Percentiles rank a stretch among this genome's conserved stretches.
Conservation (phyloP, 345 rosid genomes). For the Lepidium africanum region DNA sequence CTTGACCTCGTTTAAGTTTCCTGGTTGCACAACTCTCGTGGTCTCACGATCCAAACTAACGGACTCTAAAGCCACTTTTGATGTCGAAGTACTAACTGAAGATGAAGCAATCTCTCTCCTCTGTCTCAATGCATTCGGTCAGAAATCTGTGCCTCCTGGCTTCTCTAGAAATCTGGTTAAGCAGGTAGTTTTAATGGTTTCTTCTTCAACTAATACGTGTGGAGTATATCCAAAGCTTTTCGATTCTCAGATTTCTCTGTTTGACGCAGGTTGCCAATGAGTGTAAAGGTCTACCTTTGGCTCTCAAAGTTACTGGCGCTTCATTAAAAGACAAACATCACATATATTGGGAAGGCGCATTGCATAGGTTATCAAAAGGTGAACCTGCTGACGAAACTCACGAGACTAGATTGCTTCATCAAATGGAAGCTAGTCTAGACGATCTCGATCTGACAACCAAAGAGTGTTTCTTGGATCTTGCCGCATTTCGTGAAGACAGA, state of each 20-base stretch:
- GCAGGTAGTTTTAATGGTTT: conserved; percentile 39
- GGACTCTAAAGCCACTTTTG: conserved; percentile 30
- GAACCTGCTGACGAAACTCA: conserved; percentile 76
- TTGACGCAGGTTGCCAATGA: conserved; percentile 59
- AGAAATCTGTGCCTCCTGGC: conserved; percentile 48
- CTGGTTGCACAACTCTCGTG: conserved; percentile 65
- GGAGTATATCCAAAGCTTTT: background rate
- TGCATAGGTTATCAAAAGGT: conserved; percentile 50
- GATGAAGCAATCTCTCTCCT: conserved; percentile 63
- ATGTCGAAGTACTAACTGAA: conserved; percentile 58
- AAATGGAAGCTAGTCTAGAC: conserved; percentile 65
- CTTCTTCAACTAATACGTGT: background rate
- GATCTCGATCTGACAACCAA: conserved; percentile 40
- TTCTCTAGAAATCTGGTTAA: conserved; percentile 46
- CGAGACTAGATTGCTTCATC: conserved; percentile 52
- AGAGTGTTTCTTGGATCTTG: conserved; percentile 89
- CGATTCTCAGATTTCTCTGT: background rate
- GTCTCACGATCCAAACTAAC: conserved; percentile 74
- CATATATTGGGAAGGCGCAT: conserved; percentile 63
- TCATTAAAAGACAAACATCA: conserved; percentile 55
- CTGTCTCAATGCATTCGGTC: conserved; percentile 68
- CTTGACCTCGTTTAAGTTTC: conserved; percentile 41
- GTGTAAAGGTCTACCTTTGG: conserved; percentile 92
- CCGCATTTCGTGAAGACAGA: conserved; percentile 92
- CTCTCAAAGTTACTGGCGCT: conserved; percentile 93